Evolutionary conservation across 352 stramenopile species (phyloP), one percentile per base, ranked within the genome.

Genomic region (Phytopythium sindhum): DNA sequence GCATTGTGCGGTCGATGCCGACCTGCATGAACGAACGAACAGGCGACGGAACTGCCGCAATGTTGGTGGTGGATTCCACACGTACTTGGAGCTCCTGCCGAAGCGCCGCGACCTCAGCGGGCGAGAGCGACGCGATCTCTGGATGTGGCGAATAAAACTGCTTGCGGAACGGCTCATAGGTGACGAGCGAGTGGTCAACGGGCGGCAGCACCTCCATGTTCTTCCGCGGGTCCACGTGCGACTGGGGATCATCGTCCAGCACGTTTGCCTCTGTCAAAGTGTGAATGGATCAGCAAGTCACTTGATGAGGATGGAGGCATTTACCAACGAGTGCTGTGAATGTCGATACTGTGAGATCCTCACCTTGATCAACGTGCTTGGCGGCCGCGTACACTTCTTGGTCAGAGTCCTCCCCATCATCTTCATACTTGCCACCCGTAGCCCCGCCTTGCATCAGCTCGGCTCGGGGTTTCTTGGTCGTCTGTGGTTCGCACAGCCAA

Each of bases 81-180:
- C 61, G 69, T 12, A 93, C 67, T 31, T 63, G 65, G 4, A 93
- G 63, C 52, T 93, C 80, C 1, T 66, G 59, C 0, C 74, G 75
- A 33, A 92, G 57, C 23, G 61, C 72, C 0, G 67, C 62, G 11
- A 89, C 73, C 35, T 91, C 71, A 0, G 64, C 45, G 4, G 57
- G 51, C 23, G 60, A 78, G 21, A 89, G 67, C 9, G 61, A 39
- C 6, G 56, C 61, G 26, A 86, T 71, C 42, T 84, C 77, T n/a
- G 66, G 65, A 24, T 90, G 72, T 6, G 69, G 61, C 33, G 65
- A 67, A 63, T 95, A 97, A 50, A 96, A 95, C 17, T 55, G 48
- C 66, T 91, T 95, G 8, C 84, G 75, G 68, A 97, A 96, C 23
- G 84, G 54, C 68, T 96, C 87, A 59, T 97, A 97, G 45, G 73